Percentiles rank a stretch among this genome's conserved stretches.
These are phyloP conservation scores for Epichloe uncinata DNA, from an alignment of 2,329 filamentous ascomycete genomes.

Conservation along the genomic window DNA sequence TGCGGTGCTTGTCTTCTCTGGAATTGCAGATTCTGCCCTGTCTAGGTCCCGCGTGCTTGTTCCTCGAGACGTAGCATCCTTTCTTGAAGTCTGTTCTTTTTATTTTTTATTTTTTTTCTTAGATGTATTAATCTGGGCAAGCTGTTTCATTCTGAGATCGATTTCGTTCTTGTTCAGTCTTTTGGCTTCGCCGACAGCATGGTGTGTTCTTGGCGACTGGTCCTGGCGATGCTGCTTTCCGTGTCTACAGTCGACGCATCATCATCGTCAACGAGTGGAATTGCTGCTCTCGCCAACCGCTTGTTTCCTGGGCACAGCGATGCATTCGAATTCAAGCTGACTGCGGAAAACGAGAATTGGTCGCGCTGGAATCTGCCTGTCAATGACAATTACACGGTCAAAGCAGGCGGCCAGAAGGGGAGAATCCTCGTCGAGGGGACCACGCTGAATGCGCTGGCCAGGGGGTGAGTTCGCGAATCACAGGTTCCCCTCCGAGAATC, in stretches of 20 bases:
- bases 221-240: background rate
- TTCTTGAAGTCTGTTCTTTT: too few relatives aligned
- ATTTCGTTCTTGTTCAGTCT: background rate
- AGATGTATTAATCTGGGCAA: background rate
- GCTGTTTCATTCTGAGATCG: background rate
- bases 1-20: background rate
- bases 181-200: background rate
- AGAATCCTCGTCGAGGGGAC: conserved; percentile 11
- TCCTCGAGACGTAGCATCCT: background rate
- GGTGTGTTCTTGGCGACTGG: background rate
- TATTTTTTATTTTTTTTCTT: too few relatives aligned
- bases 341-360: conserved; percentile 5
- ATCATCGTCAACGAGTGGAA: conserved; percentile 6
- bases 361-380: conserved; percentile 10
- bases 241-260: background rate
- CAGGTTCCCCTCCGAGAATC: too few relatives aligned
- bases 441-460: conserved; percentile 10
- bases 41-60: background rate
- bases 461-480: conserved; percentile 8
- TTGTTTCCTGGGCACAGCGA: conserved; percentile 7
- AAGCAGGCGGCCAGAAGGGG: background rate
- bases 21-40: background rate
- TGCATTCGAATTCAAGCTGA: conserved; percentile 9
- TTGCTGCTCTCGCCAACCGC: conserved; percentile 9
- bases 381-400: conserved; percentile 12